Evolutionary conservation across 2,329 filamentous ascomycete genomes (phyloP), one percentile per base, ranked within the genome.

Genomic region (Colletotrichum spaethianum): DNA sequence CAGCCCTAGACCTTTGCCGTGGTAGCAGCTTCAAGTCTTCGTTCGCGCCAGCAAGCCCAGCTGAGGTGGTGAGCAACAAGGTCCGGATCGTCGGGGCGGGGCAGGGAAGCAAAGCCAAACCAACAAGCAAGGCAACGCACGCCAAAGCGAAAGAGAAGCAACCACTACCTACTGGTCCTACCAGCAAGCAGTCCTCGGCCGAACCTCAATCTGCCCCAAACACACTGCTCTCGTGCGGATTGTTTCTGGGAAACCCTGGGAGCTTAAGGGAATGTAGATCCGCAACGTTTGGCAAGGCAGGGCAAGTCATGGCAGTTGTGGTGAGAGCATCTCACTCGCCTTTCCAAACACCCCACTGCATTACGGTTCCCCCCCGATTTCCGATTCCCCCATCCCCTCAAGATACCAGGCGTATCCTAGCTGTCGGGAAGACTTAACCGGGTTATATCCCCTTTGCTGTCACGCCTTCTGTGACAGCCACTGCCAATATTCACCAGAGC

Each of bases 401-500:
- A 60, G 33, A 42, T 67, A 9, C 42, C 31, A 56, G 66, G 60
- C 60, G 26, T 26, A 69, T 65, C 52, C 66, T 57, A 23, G 38
- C 31, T 14, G 11, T 5, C 23, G 31, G 14, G 23, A 28, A 18
- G 33, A 33, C 48, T 38, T 16, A 26, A 42, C 31, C 7, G 28
- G 42, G 40, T 42, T 69, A 57, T 46, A 31, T 33, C 53, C 38
- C 57, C 38, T 38, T 63, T 57, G 16, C 38, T 67, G 65, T 63
- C 65, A 61, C 65, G 36, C 36, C n/a, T 62, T 62, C 56, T 67
- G 65, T 16, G 57, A 53, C 46, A 44, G 55, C 64, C n/a, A 61
- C 23, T 16, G 56, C 36, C 60, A 31, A n/a, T 16, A 26, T 42
- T 42, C 40, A 36, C 36, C n/a, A 14, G 23, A n/a, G 55, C 33